Conservation (phyloP, 495 filamentous ascomycete species). For the Endocarpon pusillum region DNA sequence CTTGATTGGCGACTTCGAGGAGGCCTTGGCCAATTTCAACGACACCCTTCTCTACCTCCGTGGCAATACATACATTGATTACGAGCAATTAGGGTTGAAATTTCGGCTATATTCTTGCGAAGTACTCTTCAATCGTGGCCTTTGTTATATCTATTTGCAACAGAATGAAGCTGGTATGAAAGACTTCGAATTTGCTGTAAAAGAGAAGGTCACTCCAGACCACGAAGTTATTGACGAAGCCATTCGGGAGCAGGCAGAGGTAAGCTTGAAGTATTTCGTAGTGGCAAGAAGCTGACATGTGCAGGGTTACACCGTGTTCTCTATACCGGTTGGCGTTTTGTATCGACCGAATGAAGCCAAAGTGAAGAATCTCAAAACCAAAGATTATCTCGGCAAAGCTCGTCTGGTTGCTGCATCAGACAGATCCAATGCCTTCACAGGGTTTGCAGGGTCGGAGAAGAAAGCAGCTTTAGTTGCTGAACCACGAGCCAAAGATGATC, state of each 20-base stretch:
- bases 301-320: conserved; percentile 97
- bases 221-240: conserved; percentile 98
- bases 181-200: conserved; percentile 81
- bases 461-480: conserved; percentile 31
- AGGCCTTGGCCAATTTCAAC: conserved; percentile 97
- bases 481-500: conserved; percentile 44
- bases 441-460: conserved; percentile 57
- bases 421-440: conserved; percentile 53
- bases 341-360: conserved; percentile 96
- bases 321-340: conserved; percentile 86
- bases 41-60: conserved; percentile 89
- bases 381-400: conserved; percentile 93
- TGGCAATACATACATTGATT: conserved; percentile 94
- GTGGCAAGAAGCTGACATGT: conserved; percentile 7
- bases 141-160: conserved; percentile 94
- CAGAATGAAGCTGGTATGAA: conserved; percentile 80
- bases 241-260: conserved; percentile 82
- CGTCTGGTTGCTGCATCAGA: conserved; percentile 86
- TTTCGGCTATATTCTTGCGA: conserved; percentile 97
- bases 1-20: conserved; percentile 89
- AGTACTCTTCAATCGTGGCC: conserved; percentile 90
- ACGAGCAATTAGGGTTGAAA: conserved; percentile 86
- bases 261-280: conserved; percentile 20
- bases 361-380: conserved; percentile 91
- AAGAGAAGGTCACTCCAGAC: conserved; percentile 87